A percentile compares a stretch with the other conserved stretches of the same genome.
Conservation (phyloP, 2,329 filamentous ascomycete genomes). For the Colletotrichum melonis region DNA sequence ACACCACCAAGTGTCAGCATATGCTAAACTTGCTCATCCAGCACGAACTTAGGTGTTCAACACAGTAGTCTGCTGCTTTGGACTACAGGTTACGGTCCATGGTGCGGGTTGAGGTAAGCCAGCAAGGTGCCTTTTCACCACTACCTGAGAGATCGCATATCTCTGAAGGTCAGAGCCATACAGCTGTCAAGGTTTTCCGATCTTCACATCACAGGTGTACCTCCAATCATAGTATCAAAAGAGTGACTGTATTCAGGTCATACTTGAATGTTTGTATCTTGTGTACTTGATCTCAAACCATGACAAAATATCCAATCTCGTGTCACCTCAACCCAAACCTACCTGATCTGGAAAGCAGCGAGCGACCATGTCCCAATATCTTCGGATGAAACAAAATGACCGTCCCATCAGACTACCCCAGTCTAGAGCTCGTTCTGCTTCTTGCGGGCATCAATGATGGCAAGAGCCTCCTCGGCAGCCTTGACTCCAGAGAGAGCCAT, state of each 20-base stretch:
- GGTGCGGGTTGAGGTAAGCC: too few species aligned
- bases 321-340: not conserved
- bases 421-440: conserved; percentile 75
- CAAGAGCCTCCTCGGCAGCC: conserved; percentile 87
- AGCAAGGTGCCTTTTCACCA: too few species aligned
- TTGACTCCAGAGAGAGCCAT: conserved; percentile 92
- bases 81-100: too few species aligned
- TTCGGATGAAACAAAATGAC: not conserved
- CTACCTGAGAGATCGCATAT: too few species aligned
- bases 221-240: not conserved
- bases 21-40: too few species aligned
- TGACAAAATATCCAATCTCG: not conserved
- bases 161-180: too few species aligned
- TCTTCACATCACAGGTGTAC: not conserved
- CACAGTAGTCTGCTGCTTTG: too few species aligned
- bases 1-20: too few species aligned
- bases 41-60: too few species aligned
- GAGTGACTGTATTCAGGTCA: not conserved
- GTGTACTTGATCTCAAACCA: too few species aligned
- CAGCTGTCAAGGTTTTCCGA: too few species aligned
- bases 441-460: conserved; percentile 81
- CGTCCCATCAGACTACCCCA: not conserved
- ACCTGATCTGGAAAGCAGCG: not conserved
- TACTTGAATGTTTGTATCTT: not conserved
- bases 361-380: not conserved